Base-by-base conservation (phyloP, 768 basidiomycete species). In the Dentipellis sp. region DNA sequence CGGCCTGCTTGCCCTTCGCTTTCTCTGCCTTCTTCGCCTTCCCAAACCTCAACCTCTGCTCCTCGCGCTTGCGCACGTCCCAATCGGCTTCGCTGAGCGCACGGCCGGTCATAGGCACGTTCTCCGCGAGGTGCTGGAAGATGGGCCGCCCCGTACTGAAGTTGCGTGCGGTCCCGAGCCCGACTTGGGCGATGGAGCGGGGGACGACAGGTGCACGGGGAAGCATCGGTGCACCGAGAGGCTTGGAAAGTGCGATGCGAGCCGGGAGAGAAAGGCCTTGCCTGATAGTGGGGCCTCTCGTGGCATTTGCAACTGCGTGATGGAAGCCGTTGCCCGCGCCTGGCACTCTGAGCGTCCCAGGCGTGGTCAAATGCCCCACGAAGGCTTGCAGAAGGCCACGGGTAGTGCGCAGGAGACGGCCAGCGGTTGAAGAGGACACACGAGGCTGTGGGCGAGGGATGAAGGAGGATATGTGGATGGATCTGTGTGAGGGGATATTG, bases 1-100 rank as follows among this genome's bases (percentile, higher is more conserved):
- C 42, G 17, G 59, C 55, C 49, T 68, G 63, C 58, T 68, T 62
- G 63, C 66, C 68, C 54, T 68, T 67, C 3, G 29, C 29, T 50
- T 64, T 60, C 48, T 66, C 63, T 6, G 36, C 29, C 46, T 56
- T 57, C 46, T 50, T 60, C 17, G 47, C 54, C 63, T 66, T 62
- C 55, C 66, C 65, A 14, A 51, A 48, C 52, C 64, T 65, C 36
- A 57, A 49, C 39, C 66, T 60, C 12, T 57, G 49, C 58, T 79
- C 77, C 68, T 82, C 74, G 58, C 71, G 75, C 61, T 72, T 67
- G 59, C 80, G 77, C 22, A 82, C 35, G 42, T 90, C 82, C 76
- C 81, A 80, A 64, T 91, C 87, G 0, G 80, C 82, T 66, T 91
- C 85, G 66, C 81, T 82, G 45, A 91, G 72, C 2, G 91, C 84